phyloP scores from a whole-genome alignment of 2,329 filamentous ascomycete genomes.

The Xylariaceae sp. region DNA sequence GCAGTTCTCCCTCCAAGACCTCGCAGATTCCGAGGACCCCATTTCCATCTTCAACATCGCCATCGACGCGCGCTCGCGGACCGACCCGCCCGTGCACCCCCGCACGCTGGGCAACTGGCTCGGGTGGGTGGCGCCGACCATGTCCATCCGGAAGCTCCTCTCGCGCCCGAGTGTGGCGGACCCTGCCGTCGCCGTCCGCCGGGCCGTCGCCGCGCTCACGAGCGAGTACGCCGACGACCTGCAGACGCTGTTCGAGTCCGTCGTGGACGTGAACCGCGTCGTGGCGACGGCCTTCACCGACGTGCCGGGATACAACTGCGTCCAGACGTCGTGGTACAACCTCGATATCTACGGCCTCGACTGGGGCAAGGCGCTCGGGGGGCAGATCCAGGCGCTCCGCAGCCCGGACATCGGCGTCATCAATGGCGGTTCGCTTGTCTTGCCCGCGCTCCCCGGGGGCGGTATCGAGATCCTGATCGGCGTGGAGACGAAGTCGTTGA shows the following conservation, averaged over 20 bases:
- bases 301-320: constrained; percentile 31
- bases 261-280: constrained; percentile 30
- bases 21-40: constrained; percentile 30
- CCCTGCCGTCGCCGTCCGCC: constrained; percentile 32
- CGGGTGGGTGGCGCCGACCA: constrained; percentile 30
- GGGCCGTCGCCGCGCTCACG: constrained; percentile 28
- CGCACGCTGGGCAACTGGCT: constrained; percentile 36
- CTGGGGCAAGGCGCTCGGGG: constrained; percentile 30
- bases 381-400: constrained; percentile 28
- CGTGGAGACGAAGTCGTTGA: constrained; percentile 27
- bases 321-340: constrained; percentile 32
- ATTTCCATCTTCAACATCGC: constrained; percentile 34
- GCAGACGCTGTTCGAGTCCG: constrained; percentile 26
- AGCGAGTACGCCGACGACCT: constrained; percentile 30
- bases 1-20: constrained; percentile 24
- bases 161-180: constrained; percentile 27
- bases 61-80: constrained; percentile 33
- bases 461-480: constrained; percentile 33
- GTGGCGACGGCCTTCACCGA: constrained; percentile 33
- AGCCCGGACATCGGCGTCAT: constrained; percentile 30
- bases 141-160: constrained; percentile 29
- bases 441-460: constrained; percentile 30
- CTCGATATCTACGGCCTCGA: constrained; percentile 30
- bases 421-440: constrained; percentile 30
- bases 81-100: constrained; percentile 31